A percentile compares a stretch with the other conserved stretches of the same genome.
These are phyloP conservation scores for Amanita jacksonii DNA, from an alignment of 768 basidiomycete species.

Conservation along the genomic window DNA sequence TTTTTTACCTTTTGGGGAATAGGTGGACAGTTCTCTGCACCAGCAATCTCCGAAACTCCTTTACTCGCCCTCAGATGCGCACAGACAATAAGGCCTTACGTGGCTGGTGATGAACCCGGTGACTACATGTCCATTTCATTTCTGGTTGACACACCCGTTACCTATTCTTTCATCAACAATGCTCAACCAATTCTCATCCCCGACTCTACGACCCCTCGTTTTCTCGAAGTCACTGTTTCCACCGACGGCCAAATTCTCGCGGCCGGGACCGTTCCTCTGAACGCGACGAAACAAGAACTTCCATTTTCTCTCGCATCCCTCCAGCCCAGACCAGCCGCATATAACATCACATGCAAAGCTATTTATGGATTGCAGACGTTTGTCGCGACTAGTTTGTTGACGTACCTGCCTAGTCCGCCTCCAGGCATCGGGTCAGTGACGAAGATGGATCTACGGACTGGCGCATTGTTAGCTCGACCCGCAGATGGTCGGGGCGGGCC, in stretches of 20 bases:
- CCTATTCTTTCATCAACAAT: slow-evolving; percentile 34
- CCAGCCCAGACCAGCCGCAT: slow-evolving; percentile 31
- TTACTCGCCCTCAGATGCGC: slow-evolving; percentile 49
- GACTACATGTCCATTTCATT: slow-evolving; percentile 27
- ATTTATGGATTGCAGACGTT: slow-evolving; percentile 32
- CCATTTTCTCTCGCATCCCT: slow-evolving; percentile 39
- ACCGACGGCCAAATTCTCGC: slow-evolving; percentile 35
- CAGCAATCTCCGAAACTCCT: slow-evolving; percentile 25
- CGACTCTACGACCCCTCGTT: slow-evolving; percentile 8
- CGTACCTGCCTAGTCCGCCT: slow-evolving; percentile 39
- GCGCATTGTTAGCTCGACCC: slow-evolving; percentile 42
- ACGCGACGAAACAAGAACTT: slow-evolving; percentile 39
- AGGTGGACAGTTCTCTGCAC: slow-evolving; percentile 37
- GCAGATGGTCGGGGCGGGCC: slow-evolving; percentile 36
- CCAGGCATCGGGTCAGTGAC: slow-evolving; percentile 42
- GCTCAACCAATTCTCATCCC: slow-evolving; percentile 32
- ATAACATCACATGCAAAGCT: slow-evolving; percentile 29
- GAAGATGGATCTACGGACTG: slow-evolving; percentile 53
- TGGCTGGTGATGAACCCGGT: slow-evolving; percentile 36
- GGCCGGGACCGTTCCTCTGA: slow-evolving; percentile 37
- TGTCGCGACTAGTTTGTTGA: slow-evolving; percentile 32
- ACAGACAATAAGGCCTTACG: slow-evolving; percentile 50
- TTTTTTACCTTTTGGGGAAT: neutral
- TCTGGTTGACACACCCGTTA: slow-evolving; percentile 43
- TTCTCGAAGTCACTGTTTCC: slow-evolving; percentile 34